These are phyloP conservation scores for Camelina hispida DNA, from an alignment of 345 rosid genomes.

Conservation along the genomic window DNA sequence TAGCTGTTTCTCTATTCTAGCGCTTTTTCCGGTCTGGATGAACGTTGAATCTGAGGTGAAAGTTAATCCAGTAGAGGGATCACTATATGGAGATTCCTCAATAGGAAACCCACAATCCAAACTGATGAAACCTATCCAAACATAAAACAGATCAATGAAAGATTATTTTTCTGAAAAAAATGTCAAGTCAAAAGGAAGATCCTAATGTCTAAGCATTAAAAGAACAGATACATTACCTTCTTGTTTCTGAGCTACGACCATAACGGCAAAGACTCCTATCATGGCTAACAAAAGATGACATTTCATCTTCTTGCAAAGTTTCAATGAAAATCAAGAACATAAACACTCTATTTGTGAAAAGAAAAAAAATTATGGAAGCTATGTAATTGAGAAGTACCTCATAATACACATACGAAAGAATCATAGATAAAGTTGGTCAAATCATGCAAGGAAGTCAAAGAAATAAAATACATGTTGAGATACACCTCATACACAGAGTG, in stretches of 20 bases:
- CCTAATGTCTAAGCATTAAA: neutral
- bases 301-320: slow-evolving; percentile 5
- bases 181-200: neutral
- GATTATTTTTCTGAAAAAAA: too few relatives aligned
- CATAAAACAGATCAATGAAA: neutral
- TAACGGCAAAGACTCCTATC: slow-evolving; percentile 17
- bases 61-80: slow-evolving; percentile 29
- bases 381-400: too few relatives aligned
- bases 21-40: slow-evolving; percentile 27
- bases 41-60: slow-evolving; percentile 41
- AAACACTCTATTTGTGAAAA: neutral
- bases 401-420: too few relatives aligned
- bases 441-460: too few relatives aligned
- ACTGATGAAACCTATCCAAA: slow-evolving; percentile 52
- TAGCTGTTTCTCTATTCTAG: slow-evolving; percentile 6
- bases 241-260: slow-evolving; percentile 31
- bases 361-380: too few relatives aligned
- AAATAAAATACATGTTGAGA: too few relatives aligned
- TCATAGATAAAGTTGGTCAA: too few relatives aligned
- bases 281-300: slow-evolving; percentile 24
- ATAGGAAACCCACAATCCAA: slow-evolving; percentile 52
- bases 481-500: too few relatives aligned
- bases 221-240: slow-evolving; percentile 27
- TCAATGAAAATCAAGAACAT: neutral
- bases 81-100: slow-evolving; percentile 33